Conservation (phyloP, 2,329 filamentous ascomycete genomes). For the Aspergillus terreus region DNA sequence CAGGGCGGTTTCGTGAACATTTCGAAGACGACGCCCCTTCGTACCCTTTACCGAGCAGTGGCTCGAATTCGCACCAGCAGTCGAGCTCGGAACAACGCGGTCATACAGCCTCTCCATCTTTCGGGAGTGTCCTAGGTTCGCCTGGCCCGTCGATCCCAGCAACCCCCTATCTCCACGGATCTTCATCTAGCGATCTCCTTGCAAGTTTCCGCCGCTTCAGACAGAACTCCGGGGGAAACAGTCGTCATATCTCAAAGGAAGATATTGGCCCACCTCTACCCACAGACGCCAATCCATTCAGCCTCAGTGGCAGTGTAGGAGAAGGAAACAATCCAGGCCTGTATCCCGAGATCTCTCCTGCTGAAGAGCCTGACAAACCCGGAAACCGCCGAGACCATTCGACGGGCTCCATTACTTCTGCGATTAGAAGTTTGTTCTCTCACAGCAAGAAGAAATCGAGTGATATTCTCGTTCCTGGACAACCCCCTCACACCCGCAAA, state of each 20-base stretch:
- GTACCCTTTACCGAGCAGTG: background rate
- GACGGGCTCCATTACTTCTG: slow-evolving; percentile 1
- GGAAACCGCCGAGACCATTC: background rate
- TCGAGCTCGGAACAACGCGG: background rate
- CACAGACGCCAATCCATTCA: background rate
- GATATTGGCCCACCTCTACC: background rate
- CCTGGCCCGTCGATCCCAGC: background rate
- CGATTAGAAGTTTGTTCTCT: slow-evolving; percentile 3
- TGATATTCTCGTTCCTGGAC: background rate
- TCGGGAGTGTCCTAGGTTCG: background rate
- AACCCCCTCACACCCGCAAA: background rate
- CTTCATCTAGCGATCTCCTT: background rate
- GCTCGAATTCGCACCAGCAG: background rate
- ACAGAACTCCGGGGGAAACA: background rate
- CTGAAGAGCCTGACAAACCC: background rate
- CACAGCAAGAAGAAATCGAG: slow-evolving; percentile 3
- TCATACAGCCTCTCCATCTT: background rate
- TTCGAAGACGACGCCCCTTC: background rate
- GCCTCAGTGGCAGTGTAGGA: background rate
- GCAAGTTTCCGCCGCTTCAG: background rate
- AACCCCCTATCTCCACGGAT: background rate
- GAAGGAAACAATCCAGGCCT: background rate
- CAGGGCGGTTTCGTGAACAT: background rate
- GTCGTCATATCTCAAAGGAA: background rate
- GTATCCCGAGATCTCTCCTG: background rate